These are phyloP conservation scores for Ceratocystis destructans DNA, from an alignment of 2,329 filamentous ascomycete species.

Conservation along the genomic window DNA sequence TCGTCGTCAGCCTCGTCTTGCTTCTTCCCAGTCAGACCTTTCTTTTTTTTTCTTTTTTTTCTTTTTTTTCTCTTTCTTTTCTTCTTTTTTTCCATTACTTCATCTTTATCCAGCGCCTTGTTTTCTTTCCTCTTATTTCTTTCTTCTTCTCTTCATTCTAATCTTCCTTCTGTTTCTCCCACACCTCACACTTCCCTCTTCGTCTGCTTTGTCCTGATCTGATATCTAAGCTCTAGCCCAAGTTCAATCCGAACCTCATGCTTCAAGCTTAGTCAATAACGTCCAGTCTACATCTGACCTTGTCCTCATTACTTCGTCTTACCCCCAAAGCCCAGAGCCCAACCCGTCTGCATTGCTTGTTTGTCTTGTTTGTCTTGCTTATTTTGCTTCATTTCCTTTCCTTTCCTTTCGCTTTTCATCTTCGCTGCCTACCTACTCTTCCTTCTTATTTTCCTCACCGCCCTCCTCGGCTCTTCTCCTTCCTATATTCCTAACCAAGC, in stretches of 20 bases:
- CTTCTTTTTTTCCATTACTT: neutral
- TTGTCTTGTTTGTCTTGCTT: neutral
- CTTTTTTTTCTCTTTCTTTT: neutral
- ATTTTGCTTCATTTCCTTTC: neutral
- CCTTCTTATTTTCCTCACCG: conserved; percentile 19
- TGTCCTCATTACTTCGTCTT: neutral
- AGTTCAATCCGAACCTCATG: too few relatives aligned
- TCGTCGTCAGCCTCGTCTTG: neutral
- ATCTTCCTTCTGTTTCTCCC: neutral
- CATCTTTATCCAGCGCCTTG: neutral
- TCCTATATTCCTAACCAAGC: neutral
- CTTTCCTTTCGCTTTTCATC: neutral
- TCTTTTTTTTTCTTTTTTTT: neutral
- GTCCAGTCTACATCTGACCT: neutral
- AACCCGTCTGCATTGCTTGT: neutral
- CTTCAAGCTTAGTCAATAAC: neutral
- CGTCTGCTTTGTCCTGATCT: neutral
- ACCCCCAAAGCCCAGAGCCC: too few relatives aligned
- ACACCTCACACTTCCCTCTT: neutral
- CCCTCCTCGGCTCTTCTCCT: conserved; percentile 1
- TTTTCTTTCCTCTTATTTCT: neutral
- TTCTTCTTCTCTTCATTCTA: neutral
- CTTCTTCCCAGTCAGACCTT: neutral
- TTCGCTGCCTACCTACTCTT: neutral
- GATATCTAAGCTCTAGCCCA: too few relatives aligned